phyloP scores from a whole-genome alignment of 495 filamentous ascomycete genomes.

The Penicillium silybi region DNA sequence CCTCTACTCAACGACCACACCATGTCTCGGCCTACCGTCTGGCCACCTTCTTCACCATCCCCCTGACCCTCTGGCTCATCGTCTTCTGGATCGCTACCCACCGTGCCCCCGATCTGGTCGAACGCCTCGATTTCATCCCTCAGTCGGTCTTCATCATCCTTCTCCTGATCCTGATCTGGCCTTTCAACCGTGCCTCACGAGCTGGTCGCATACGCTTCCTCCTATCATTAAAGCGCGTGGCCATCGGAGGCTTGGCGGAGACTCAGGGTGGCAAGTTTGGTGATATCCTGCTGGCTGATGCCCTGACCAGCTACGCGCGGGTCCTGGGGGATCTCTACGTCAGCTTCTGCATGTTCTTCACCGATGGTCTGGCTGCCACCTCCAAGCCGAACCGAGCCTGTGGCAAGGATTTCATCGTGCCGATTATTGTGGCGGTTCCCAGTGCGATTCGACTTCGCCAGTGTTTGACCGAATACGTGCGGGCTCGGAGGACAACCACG shows the following conservation, averaged over 20 bases:
- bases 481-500: conserved; percentile 53
- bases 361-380: conserved; percentile 63
- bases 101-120: conserved; percentile 61
- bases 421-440: conserved; percentile 75
- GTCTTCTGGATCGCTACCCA: conserved; percentile 80
- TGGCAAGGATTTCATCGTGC: conserved; percentile 70
- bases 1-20: conserved; percentile 62
- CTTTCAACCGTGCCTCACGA: conserved; percentile 64
- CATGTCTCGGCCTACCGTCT: conserved; percentile 80
- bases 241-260: conserved; percentile 75
- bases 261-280: conserved; percentile 83
- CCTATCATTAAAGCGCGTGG: conserved; percentile 64
- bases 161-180: conserved; percentile 64
- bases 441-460: conserved; percentile 84
- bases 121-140: conserved; percentile 74
- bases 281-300: conserved; percentile 92
- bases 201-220: conserved; percentile 74
- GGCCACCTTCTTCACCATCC: conserved; percentile 66
- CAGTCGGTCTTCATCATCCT: conserved; percentile 73
- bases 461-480: conserved; percentile 82
- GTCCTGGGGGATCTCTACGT: conserved; percentile 88
- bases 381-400: conserved; percentile 75
- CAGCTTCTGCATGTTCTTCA: conserved; percentile 84
- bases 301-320: conserved; percentile 88
- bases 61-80: conserved; percentile 64